Base-by-base conservation (phyloP, 371 early-diverging fungal genomes). In the Funneliformis caledonium region DNA sequence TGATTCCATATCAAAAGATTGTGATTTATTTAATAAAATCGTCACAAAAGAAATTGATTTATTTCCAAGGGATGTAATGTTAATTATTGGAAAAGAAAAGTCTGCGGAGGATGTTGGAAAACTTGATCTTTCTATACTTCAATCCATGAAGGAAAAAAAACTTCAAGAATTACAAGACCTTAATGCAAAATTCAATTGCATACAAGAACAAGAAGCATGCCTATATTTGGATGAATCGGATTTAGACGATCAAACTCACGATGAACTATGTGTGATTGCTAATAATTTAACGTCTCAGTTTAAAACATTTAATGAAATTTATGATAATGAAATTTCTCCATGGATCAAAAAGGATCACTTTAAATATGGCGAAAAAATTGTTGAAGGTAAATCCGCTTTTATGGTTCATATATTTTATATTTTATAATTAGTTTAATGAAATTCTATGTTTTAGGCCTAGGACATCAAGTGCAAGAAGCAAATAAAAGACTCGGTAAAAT, bases 31-130 rank as follows among this genome's bases (percentile, higher is more conserved):
- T 2, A 56, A 52, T 60, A 42, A n/a, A 11, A 60, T 75, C 14
- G 52, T 75, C 16, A 14, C 22, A 60, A 52, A 75, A 52, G 42
- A 75, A 33, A 60, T 43, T 22, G 73, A 1, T 33, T 75, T 75
- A 11, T 75, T 75, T 75, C 60, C 75, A n/a, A 60, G n/a, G n/a
- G 75, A 75, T 42, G 22, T 75, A 42, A 1, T 12, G 11, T 19
- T 42, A 56, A 42, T 75, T 16, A 7, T 75, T n/a, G 50, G 50
- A 47, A 72, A 22, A 31, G n/a, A n/a, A 72, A 48, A 19, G 22
- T 9, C 14, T 14, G 10, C 11, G 50, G 47, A 72, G 43, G 31
- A 16, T 31, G 12, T 22, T 72, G 50, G 50, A n/a, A 72, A 31
- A 72, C 8, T 72, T 22, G 72, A 72, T 72, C 16, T 72, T 11